phyloP scores from a whole-genome alignment of 305 asterid genomes.

The Nicotiana rustica region DNA sequence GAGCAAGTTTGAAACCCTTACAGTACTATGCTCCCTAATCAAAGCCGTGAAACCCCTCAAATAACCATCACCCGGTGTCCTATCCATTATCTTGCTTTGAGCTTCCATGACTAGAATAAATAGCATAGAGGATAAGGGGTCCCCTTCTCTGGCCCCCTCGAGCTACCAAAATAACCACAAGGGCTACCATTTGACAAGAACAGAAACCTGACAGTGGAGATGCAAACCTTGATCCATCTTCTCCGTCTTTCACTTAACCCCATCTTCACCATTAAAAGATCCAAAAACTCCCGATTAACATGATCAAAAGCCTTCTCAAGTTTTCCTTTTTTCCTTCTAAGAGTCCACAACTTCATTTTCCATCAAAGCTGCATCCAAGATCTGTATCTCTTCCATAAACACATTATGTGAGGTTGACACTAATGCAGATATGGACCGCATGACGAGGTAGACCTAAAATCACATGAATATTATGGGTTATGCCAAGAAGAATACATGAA shows the following conservation, averaged over 20 bases:
- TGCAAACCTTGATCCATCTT: not conserved
- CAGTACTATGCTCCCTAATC: not conserved
- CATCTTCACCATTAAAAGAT: not conserved
- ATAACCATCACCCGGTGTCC: not conserved
- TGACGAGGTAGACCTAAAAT: too few species aligned
- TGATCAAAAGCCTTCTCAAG: not conserved
- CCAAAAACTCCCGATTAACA: not conserved
- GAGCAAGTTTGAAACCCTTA: not conserved
- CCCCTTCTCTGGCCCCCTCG: not conserved
- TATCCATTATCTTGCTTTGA: not conserved
- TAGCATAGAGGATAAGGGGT: not conserved
- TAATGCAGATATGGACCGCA: too few species aligned
- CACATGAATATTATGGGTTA: too few species aligned
- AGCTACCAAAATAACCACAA: not conserved
- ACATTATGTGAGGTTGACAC: not conserved
- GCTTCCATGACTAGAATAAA: not conserved
- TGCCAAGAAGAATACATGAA: too few species aligned
- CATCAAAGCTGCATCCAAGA: not conserved
- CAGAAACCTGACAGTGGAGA: not conserved
- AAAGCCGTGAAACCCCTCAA: not conserved
- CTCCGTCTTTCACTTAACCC: not conserved
- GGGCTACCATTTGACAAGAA: not conserved
- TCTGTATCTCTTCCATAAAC: not conserved
- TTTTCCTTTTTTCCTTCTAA: not conserved
- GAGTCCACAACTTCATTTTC: not conserved